Evolutionary conservation across 2,329 filamentous ascomycete species (phyloP), one percentile per base, ranked within the genome.

Genomic region (Aspergillus piperis): DNA sequence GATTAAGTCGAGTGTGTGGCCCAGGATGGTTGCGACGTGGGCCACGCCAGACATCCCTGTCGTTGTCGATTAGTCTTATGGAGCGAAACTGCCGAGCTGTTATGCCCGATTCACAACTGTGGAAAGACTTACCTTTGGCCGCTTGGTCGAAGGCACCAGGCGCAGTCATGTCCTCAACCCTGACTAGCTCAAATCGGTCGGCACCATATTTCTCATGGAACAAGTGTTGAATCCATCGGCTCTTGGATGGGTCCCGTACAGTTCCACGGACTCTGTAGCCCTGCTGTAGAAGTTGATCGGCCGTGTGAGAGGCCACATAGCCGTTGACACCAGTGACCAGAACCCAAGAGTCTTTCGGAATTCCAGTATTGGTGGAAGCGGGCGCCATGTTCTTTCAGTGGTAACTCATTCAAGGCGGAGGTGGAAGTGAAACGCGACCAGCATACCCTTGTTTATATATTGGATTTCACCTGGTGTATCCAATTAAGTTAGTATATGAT

Each of bases 311-410:
- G 30, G 71, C 80, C 11, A 82, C 67, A 62, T 76, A 80, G 42
- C 81, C 79, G 17, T 75, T 81, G 1, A 71, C 76, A 5, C 80
- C 80, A 0, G 79, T 82, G 13, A 83, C 74, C 3, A 82, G 74
- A 32, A 82, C 67, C 50, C 42, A 42, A 3, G 62, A 61, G 36
- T 61, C 60, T 7, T 7, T 62, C 59, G 21, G 71, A 68, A 55
- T 42, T 32, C 4, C 30, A 32, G 30, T 32, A 32, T 32, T 32
- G 11, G 30, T 32, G 11, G 11, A 32, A 32, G 11, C 4, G 10
- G 11, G 30, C 30, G 10, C 30, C 30, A 32, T 32, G 10, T 32
- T 32, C 11, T 30, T 30, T 30, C 27, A 30, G 4, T 30, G 27
- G 10, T 30, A 10, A 4, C 27, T 11, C 8, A 3, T 30, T 4